Percentiles rank a stretch among this genome's conserved stretches.
phyloP scores from a whole-genome alignment of 1,284 basidiomycete species.

The Fereydounia khargensis region DNA sequence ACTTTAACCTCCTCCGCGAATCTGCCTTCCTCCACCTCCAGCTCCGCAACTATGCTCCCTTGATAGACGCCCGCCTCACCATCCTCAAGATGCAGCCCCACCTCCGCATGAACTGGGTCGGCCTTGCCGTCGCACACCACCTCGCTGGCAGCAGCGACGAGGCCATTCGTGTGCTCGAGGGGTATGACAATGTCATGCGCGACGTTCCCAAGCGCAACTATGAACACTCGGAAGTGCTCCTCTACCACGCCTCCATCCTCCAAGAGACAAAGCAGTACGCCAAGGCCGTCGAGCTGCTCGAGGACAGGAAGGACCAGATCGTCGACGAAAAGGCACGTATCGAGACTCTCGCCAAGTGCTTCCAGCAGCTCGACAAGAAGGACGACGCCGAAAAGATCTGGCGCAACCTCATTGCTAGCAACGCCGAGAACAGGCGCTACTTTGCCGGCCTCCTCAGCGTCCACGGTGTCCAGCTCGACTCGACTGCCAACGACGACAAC shows the following conservation, averaged over 20 bases:
- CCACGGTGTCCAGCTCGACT: slow-evolving; percentile 66
- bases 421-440: slow-evolving; percentile 79
- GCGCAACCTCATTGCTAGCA: slow-evolving; percentile 76
- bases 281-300: slow-evolving; percentile 57
- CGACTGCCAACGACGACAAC: slow-evolving; percentile 1
- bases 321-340: slow-evolving; percentile 21
- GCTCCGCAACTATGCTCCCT: slow-evolving; percentile 75
- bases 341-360: slow-evolving; percentile 36
- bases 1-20: slow-evolving; percentile 88
- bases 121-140: slow-evolving; percentile 82
- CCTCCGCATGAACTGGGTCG: slow-evolving; percentile 84
- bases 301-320: slow-evolving; percentile 54
- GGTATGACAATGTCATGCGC: slow-evolving; percentile 59
- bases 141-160: slow-evolving; percentile 74
- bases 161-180: slow-evolving; percentile 72
- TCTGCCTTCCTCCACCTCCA: slow-evolving; percentile 86
- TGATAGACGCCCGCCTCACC: slow-evolving; percentile 79
- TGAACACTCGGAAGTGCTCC: slow-evolving; percentile 79
- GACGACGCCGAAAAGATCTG: slow-evolving; percentile 76
- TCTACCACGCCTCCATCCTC: slow-evolving; percentile 78
- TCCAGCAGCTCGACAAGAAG: slow-evolving; percentile 66
- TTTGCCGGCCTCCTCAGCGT: slow-evolving; percentile 72
- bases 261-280: slow-evolving; percentile 68
- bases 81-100: slow-evolving; percentile 79
- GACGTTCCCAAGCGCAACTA: slow-evolving; percentile 43